Conservation (phyloP, 2,329 filamentous ascomycete genomes). For the Fusarium zealandicum region DNA sequence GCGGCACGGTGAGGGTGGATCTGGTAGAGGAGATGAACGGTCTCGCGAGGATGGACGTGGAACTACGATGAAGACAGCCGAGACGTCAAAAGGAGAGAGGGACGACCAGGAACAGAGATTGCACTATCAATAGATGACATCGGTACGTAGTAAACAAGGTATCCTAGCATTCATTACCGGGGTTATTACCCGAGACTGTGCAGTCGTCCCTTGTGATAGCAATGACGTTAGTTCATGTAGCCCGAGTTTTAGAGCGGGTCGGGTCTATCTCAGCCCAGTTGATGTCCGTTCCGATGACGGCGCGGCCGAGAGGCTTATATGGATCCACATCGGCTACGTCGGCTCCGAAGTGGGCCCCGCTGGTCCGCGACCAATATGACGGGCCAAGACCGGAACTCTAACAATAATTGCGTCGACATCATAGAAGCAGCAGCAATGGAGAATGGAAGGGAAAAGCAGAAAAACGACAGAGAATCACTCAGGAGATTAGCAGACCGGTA, state of each 20-base stretch:
- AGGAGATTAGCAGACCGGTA: constrained; percentile 4
- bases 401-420: background rate
- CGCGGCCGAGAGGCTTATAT: background rate
- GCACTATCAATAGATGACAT: constrained; percentile 29
- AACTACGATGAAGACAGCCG: constrained; percentile 40
- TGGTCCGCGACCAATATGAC: background rate
- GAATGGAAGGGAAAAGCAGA: background rate
- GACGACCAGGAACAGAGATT: constrained; percentile 16
- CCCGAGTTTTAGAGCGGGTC: constrained; percentile 21
- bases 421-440: background rate
- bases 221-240: constrained; percentile 32
- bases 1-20: constrained; percentile 40
- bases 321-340: constrained; percentile 32
- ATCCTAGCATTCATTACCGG: constrained; percentile 26
- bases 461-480: background rate
- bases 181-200: constrained; percentile 31
- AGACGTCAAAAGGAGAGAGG: background rate
- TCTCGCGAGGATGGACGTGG: constrained; percentile 49
- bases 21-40: constrained; percentile 48
- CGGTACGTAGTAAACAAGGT: constrained; percentile 34
- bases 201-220: constrained; percentile 19
- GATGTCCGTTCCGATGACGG: constrained; percentile 33
- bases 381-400: constrained; percentile 1
- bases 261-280: constrained; percentile 31
- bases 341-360: constrained; percentile 25